Evolutionary conservation across 495 filamentous ascomycete species (phyloP).

Genomic region (Tuber aestivum): DNA sequence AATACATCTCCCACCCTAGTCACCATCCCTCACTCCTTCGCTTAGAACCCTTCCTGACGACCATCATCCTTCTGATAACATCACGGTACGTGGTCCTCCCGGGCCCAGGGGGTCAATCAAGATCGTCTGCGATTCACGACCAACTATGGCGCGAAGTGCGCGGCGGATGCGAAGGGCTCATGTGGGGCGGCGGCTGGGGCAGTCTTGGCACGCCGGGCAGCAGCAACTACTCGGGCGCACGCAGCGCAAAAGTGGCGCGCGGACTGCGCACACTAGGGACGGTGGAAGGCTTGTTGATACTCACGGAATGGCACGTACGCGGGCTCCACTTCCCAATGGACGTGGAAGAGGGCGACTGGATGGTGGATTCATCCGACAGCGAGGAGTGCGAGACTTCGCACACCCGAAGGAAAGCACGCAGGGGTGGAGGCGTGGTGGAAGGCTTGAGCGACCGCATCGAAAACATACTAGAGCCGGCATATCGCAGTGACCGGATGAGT

Average conservation of each 20-base stretch:
- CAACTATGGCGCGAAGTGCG: constrained; percentile 92
- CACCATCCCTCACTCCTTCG: constrained; percentile 67
- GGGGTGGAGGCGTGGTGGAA: constrained; percentile 51
- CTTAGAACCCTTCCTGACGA: constrained; percentile 84
- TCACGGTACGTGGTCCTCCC: constrained; percentile 75
- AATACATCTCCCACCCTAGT: constrained; percentile 44
- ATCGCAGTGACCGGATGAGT: constrained; percentile 87
- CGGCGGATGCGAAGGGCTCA: constrained; percentile 85
- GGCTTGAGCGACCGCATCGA: constrained; percentile 66
- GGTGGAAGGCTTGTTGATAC: constrained; percentile 82
- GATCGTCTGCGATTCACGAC: constrained; percentile 87
- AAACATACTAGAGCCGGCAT: constrained; percentile 79
- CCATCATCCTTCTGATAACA: constrained; percentile 83
- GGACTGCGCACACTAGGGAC: constrained; percentile 85
- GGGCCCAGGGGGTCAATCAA: constrained; percentile 72
- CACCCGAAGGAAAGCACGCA: constrained; percentile 17
- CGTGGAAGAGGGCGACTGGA: constrained; percentile 61
- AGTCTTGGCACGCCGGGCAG: constrained; percentile 62
- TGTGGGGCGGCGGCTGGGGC: constrained; percentile 86
- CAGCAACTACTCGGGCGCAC: constrained; percentile 54
- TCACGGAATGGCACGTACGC: constrained; percentile 95
- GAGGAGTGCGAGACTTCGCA: constrained; percentile 45
- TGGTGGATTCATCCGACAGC: constrained; percentile 34
- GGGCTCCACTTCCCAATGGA: constrained; percentile 91
- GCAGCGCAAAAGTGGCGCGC: constrained; percentile 46